Evolutionary conservation across 2,329 filamentous ascomycete species (phyloP).

Genomic region (Penicillium brevicompactum): DNA sequence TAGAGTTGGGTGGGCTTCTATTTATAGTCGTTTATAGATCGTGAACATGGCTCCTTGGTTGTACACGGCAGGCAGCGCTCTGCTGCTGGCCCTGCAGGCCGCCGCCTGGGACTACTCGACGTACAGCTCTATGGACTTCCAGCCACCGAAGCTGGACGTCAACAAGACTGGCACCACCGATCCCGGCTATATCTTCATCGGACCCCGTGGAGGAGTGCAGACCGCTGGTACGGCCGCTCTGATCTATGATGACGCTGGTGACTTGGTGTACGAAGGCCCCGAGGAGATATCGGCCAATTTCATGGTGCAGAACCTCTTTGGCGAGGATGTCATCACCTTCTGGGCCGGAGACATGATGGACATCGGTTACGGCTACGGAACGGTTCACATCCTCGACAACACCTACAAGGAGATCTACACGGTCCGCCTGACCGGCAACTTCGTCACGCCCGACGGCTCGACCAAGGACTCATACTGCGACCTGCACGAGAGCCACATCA

Average conservation of each 20-base stretch:
- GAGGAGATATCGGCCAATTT: conserved; percentile 36
- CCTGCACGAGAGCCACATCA: conserved; percentile 39
- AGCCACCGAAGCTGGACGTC: conserved; percentile 34
- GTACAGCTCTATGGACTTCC: conserved; percentile 16
- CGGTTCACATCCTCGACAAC: conserved; percentile 36
- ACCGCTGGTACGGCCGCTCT: conserved; percentile 32
- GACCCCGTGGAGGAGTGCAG: conserved; percentile 30
- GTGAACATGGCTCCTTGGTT: conserved; percentile 16
- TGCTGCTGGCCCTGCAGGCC: conserved; percentile 14
- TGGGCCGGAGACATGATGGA: conserved; percentile 37
- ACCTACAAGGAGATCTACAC: conserved; percentile 38
- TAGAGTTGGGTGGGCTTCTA: not conserved
- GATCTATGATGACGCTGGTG: conserved; percentile 40
- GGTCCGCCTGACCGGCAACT: conserved; percentile 28
- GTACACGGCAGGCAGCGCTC: conserved; percentile 15
- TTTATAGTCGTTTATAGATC: not conserved
- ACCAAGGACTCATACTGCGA: conserved; percentile 35
- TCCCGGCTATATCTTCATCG: conserved; percentile 39
- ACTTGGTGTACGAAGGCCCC: conserved; percentile 40
- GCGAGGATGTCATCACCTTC: conserved; percentile 38
- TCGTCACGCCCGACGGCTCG: conserved; percentile 29
- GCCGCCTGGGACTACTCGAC: conserved; percentile 18
- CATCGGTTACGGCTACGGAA: conserved; percentile 34
- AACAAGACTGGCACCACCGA: conserved; percentile 34
- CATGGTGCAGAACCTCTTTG: conserved; percentile 37